Base-by-base conservation (phyloP, 805 yeast genomes). In the Metschnikowia chrysomelidarum region DNA sequence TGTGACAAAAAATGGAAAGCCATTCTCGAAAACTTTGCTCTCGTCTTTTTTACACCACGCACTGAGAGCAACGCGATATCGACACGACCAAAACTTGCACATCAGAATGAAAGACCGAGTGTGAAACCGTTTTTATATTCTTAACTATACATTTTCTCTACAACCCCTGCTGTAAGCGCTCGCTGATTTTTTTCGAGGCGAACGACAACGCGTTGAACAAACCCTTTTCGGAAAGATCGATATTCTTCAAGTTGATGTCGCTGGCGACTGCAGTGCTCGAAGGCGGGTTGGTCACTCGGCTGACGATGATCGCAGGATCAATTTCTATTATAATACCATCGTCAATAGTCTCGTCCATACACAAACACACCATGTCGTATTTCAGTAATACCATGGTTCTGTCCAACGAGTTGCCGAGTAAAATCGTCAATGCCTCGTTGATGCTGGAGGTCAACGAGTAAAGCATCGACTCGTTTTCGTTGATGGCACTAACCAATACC, bases 301-400 rank as follows among this genome's bases (percentile, higher is more conserved):
- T 77, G 2, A 91, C 89, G 49, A 93, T 85, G 26, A 86, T 79
- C 22, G 82, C 77, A 4, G 95, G 80, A 53, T 93, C 97, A 18
- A 88, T 82, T 60, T 93, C 97, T 49, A 93, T 72, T 38, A 93
- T 79, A 45, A 93, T 78, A 25, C 98, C 98, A 56, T 89, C 95
- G 57, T 93, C 98, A 32, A 93, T 71, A 7, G 94, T 75, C 63
- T 93, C 98, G 60, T 93, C 98, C 27, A 89, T 75, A 4, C 94
- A 86, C 58, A 93, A 73, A 27, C 87, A 71, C 24, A 88, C 82
- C 70, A 86, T 71, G 61, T 93, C 98, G 57, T 82, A 93, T 57
- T 82, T 77, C 46, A 86, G 95, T 51, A 80, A 75, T 29, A 91
- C 66, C 3, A 89, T 75, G 47, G 80, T 73, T 58, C 80, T 86